Base-by-base conservation (phyloP, 2,329 filamentous ascomycete genomes). In the Davidsoniella eucalypti region DNA sequence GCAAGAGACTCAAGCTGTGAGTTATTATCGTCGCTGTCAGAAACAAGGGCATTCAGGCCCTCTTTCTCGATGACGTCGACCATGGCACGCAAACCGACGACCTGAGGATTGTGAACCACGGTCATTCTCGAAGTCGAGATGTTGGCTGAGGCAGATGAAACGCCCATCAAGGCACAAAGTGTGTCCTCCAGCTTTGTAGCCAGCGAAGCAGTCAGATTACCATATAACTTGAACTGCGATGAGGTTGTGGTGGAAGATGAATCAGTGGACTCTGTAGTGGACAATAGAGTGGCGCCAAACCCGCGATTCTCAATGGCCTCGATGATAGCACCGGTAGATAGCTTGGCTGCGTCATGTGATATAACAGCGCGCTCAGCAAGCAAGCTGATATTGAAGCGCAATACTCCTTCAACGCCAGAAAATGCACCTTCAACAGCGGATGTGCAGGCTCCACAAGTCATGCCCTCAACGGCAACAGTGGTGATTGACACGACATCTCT, bases 361-460 rank as follows among this genome's bases (percentile, higher is more conserved):
- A 95, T 78, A 38, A 95, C 83, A 3, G 88, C 90, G 54, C 90
- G 80, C 63, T 96, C 92, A 3, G 92, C 93, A 29, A 96, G 73
- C 56, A 98, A 69, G 65, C 87, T 94, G 63, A 98, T 93, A 61
- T 94, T 94, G 70, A 96, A 94, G 56, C 87, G 85, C 51, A 87
- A 61, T 14, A 96, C 65, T 18, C 92, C 92, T 8, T 84, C 78
- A 2, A 90, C 65, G 55, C 75, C 76, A 56, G 78, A 76, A 65
- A 98, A 92, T 3, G 84, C 87, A 47, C 77, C 74, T 60, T 95
- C 85, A 1, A 96, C 80, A 5, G 90, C 87, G 1, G 90, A 90
- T 0, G 92, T 96, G 65, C 92, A 98, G 40, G 92, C 87, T 18
- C 90, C 90, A 61, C 92, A 96, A 1, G 92, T 98, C 92, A 98